A percentile compares a stretch with the other conserved stretches of the same genome.
Evolutionary conservation across 2,329 filamentous ascomycete species (phyloP).

Genomic region (Apiospora koreana): DNA sequence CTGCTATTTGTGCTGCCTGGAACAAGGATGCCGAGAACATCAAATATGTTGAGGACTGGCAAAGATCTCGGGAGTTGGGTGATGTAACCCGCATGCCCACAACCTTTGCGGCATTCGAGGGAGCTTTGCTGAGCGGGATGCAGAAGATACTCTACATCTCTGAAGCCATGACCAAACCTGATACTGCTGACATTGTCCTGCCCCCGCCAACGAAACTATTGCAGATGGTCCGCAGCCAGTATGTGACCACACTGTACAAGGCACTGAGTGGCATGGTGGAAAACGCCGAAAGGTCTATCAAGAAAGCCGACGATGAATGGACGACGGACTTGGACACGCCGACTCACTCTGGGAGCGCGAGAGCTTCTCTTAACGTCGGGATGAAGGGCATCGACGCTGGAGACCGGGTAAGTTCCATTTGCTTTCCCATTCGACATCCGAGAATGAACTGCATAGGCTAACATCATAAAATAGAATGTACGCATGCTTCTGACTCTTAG

Average conservation of each 20-base stretch:
- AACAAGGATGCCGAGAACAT: conserved; percentile 90
- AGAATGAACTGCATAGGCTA: conserved; percentile 19
- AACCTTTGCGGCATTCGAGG: conserved; percentile 84
- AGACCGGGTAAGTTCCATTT: conserved; percentile 50
- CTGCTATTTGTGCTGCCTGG: conserved; percentile 88
- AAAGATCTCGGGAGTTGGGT: conserved; percentile 74
- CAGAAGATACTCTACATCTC: conserved; percentile 95
- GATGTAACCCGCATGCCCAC: conserved; percentile 91
- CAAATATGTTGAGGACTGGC: conserved; percentile 93
- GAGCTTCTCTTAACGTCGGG: conserved; percentile 39
- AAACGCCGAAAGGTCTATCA: conserved; percentile 79
- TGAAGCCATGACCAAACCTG: conserved; percentile 76
- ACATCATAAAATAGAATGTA: conserved; percentile 63
- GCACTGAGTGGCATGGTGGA: conserved; percentile 95
- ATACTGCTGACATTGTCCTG: conserved; percentile 74
- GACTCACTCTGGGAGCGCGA: conserved; percentile 33
- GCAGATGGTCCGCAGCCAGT: conserved; percentile 88
- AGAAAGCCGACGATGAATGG: conserved; percentile 66
- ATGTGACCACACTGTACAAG: conserved; percentile 92
- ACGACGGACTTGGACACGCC: conserved; percentile 48
- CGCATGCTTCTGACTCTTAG: conserved; percentile 92
- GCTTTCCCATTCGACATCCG: background rate
- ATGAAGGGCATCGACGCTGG: conserved; percentile 54
- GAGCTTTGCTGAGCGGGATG: conserved; percentile 78
- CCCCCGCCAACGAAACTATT: conserved; percentile 85